These are phyloP conservation scores for Hymenoscyphus fructigenus DNA, from an alignment of 2,329 filamentous ascomycete genomes.

Conservation along the genomic window DNA sequence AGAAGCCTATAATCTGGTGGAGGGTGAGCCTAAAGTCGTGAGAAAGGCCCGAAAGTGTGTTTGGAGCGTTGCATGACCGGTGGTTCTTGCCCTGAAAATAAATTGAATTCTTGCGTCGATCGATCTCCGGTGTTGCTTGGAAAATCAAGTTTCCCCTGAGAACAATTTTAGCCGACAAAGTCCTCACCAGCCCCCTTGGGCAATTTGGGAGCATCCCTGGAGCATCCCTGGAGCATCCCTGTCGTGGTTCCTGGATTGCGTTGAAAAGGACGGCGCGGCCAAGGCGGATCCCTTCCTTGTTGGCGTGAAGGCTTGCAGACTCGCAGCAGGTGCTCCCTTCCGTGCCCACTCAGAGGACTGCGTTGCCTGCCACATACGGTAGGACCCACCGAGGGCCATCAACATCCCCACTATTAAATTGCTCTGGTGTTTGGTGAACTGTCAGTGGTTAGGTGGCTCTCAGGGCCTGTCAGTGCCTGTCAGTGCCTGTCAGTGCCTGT, in stretches of 20 bases:
- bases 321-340: background rate
- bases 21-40: background rate
- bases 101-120: background rate
- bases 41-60: background rate
- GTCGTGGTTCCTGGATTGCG: conserved; percentile 1
- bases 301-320: background rate
- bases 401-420: background rate
- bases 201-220: background rate
- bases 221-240: background rate
- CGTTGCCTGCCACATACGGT: background rate
- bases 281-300: background rate
- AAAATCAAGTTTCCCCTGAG: background rate
- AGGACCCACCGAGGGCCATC: background rate
- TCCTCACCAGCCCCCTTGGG: background rate
- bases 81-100: background rate
- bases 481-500: background rate
- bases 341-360: background rate
- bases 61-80: background rate
- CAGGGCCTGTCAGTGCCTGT: background rate
- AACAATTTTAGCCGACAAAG: conserved; percentile 1
- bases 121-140: background rate
- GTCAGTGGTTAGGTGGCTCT: background rate
- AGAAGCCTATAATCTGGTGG: background rate
- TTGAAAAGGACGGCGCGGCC: background rate
- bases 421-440: background rate